Conservation (phyloP, 2,329 filamentous ascomycete species). For the Colletotrichum endophyticum region DNA sequence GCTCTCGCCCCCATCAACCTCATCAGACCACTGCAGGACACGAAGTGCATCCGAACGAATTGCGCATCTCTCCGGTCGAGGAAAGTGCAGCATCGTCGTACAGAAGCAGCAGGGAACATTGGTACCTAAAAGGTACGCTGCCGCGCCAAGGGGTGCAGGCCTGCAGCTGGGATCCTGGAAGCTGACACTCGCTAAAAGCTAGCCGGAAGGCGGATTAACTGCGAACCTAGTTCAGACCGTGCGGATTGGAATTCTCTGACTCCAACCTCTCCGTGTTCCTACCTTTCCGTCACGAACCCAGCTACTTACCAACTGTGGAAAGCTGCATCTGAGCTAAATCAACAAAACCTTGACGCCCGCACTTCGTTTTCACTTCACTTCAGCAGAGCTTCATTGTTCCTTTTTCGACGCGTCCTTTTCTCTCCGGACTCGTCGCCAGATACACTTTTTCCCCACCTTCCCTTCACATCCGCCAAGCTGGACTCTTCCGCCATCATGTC, state of each 20-base stretch:
- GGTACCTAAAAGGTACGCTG: neutral
- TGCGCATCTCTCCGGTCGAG: neutral
- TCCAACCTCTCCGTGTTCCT: conserved; percentile 24
- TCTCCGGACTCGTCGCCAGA: conserved; percentile 11
- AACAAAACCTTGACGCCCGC: conserved; percentile 12
- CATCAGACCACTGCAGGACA: neutral
- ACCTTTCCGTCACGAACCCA: neutral
- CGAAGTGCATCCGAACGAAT: neutral
- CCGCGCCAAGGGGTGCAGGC: conserved; percentile 1
- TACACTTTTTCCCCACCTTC: conserved; percentile 23
- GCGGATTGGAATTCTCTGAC: conserved; percentile 28
- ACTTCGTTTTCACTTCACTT: conserved; percentile 24
- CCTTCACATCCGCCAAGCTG: conserved; percentile 27
- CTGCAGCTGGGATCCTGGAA: conserved; percentile 15
- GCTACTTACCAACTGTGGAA: neutral
- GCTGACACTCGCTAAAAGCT: conserved; percentile 15
- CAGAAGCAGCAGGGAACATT: neutral
- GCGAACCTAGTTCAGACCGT: conserved; percentile 26
- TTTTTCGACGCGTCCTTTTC: conserved; percentile 17
- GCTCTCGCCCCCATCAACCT: neutral
- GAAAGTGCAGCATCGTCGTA: neutral
- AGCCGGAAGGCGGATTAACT: conserved; percentile 23
- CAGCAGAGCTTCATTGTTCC: conserved; percentile 15
- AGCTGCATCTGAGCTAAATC: conserved; percentile 3
- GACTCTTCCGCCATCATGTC: conserved; percentile 42